Evolutionary conservation across 73 alveolate genomes (phyloP).

Genomic region (Uronychia binucleata): DNA sequence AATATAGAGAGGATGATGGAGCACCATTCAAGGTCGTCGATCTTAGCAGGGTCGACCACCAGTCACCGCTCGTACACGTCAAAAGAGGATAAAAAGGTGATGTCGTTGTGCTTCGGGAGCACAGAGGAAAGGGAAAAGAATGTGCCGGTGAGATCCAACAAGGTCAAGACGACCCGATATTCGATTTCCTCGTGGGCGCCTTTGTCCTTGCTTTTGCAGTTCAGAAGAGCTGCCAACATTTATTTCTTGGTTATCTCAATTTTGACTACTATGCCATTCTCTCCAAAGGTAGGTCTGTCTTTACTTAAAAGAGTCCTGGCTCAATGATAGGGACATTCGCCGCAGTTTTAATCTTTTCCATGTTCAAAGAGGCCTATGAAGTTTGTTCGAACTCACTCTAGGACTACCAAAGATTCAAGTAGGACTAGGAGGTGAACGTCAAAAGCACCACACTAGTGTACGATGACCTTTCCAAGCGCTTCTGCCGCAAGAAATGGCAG

Average conservation of each 20-base stretch:
- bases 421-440: slow-evolving; percentile 66
- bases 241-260: slow-evolving; percentile 90
- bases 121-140: neutral
- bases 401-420: slow-evolving; percentile 5
- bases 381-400: neutral
- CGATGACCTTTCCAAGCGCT: neutral
- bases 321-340: slow-evolving; percentile 74
- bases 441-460: slow-evolving; percentile 7
- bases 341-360: slow-evolving; percentile 61
- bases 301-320: slow-evolving; percentile 16
- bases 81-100: neutral
- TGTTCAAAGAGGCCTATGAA: slow-evolving; percentile 83
- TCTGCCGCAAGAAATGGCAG: slow-evolving; percentile 16
- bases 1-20: too few species aligned
- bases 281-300: slow-evolving; percentile 39
- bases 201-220: slow-evolving; percentile 79
- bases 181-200: slow-evolving; percentile 75
- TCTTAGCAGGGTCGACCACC: neutral
- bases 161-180: slow-evolving; percentile 55
- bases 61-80: neutral
- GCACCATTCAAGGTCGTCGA: neutral
- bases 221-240: slow-evolving; percentile 89
- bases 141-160: slow-evolving; percentile 6
- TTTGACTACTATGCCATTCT: slow-evolving; percentile 73
- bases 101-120: neutral